Evolutionary conservation across 2,329 filamentous ascomycete genomes (phyloP).

Genomic region (Domatiomyces globalis): DNA sequence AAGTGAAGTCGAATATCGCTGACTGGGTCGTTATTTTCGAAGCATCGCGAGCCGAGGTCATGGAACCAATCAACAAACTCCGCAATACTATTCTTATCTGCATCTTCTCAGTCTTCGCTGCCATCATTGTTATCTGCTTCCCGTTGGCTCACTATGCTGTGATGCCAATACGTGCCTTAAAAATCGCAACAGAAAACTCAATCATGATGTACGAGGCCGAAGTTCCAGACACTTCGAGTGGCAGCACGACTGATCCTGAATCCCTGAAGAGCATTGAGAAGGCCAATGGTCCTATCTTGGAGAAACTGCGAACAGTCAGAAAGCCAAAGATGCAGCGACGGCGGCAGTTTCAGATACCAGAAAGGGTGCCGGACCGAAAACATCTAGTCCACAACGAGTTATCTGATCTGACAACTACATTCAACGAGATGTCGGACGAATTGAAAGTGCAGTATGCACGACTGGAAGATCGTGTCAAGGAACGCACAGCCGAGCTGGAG

Average conservation of each 20-base stretch:
- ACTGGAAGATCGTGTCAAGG: slow-evolving; percentile 67
- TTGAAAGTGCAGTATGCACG: slow-evolving; percentile 69
- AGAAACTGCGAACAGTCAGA: neutral
- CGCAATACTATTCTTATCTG: slow-evolving; percentile 67
- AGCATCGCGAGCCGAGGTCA: slow-evolving; percentile 58
- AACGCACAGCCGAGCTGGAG: slow-evolving; percentile 69
- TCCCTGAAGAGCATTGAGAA: neutral
- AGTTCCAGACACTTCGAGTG: slow-evolving; percentile 36
- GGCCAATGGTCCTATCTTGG: neutral
- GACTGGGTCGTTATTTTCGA: slow-evolving; percentile 76
- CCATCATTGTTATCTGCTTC: slow-evolving; percentile 42
- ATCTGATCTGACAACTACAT: slow-evolving; percentile 70
- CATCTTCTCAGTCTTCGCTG: slow-evolving; percentile 68
- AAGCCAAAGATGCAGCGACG: slow-evolving; percentile 2
- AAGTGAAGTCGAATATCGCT: slow-evolving; percentile 52
- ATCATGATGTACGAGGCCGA: slow-evolving; percentile 18
- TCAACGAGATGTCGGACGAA: slow-evolving; percentile 88
- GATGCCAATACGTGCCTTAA: slow-evolving; percentile 60
- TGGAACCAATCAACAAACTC: slow-evolving; percentile 57
- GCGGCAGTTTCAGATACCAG: slow-evolving; percentile 60
- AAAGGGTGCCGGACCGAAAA: slow-evolving; percentile 59
- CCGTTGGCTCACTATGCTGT: slow-evolving; percentile 71
- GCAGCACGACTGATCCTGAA: slow-evolving; percentile 3
- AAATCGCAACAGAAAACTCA: slow-evolving; percentile 58
- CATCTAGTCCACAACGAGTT: slow-evolving; percentile 67